A percentile compares a stretch with the other conserved stretches of the same genome.
Conservation (phyloP, 2,329 filamentous ascomycete genomes). For the Verticillium zaregamsianum region DNA sequence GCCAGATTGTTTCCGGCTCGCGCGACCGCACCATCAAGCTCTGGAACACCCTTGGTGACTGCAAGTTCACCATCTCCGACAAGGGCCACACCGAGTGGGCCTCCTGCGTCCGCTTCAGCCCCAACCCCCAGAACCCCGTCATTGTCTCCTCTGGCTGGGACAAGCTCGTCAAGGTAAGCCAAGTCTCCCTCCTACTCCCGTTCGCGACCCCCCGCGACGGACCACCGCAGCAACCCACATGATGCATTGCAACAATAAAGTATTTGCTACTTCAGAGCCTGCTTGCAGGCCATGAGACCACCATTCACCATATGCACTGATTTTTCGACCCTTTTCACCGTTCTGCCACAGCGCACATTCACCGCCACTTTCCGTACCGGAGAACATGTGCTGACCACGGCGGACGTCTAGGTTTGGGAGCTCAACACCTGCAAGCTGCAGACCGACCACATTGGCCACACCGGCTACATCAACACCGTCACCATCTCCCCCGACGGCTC, state of each 20-base stretch:
- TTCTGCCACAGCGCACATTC: not conserved
- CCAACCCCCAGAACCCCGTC: slow-evolving; percentile 99
- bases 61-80: slow-evolving; percentile 99
- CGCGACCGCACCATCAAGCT: slow-evolving; percentile 99
- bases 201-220: not conserved
- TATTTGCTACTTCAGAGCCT: slow-evolving; percentile 99
- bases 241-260: slow-evolving; percentile 87
- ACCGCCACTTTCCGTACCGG: not conserved
- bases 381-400: slow-evolving; percentile 18
- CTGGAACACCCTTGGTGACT: slow-evolving; percentile 99
- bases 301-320: slow-evolving; percentile 85
- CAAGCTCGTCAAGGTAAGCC: slow-evolving; percentile 98
- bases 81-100: slow-evolving; percentile 99
- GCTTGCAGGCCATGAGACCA: slow-evolving; percentile 91
- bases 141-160: slow-evolving; percentile 99
- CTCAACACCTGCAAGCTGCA: slow-evolving; percentile 98
- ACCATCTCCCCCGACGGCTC: slow-evolving; percentile 99
- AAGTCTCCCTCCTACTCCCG: slow-evolving; percentile 6
- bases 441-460: slow-evolving; percentile 99
- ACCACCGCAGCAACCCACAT: slow-evolving; percentile 41
- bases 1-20: slow-evolving; percentile 98
- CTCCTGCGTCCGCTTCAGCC: slow-evolving; percentile 98
- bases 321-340: slow-evolving; percentile 24
- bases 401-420: slow-evolving; percentile 82
- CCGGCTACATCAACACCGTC: slow-evolving; percentile 99